A percentile compares a stretch with the other conserved stretches of the same genome.
Evolutionary conservation across 225 moss, liverwort and hornwort species (phyloP).

Genomic region (Sphagnum tenellum): DNA sequence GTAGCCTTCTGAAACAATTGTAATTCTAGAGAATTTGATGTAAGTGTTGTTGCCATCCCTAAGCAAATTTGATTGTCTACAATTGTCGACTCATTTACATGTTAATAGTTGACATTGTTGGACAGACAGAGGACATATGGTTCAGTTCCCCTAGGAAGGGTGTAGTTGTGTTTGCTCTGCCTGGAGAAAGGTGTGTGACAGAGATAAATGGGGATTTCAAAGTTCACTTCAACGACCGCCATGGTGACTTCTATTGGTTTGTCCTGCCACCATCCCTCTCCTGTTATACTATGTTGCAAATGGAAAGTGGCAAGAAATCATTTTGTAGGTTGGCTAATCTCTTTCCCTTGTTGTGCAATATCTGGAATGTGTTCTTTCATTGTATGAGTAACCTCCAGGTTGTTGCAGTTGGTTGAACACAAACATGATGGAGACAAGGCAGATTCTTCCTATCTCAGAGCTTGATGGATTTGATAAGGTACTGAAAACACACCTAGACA

Average conservation of each 20-base stretch:
- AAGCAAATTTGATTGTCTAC: neutral
- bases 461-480: conserved; percentile 99
- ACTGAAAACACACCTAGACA: neutral
- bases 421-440: conserved; percentile 95
- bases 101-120: conserved; percentile 5
- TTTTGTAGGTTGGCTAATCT: too few species aligned
- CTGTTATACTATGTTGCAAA: neutral
- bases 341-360: too few species aligned
- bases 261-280: neutral
- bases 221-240: conserved; percentile 85
- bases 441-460: conserved; percentile 69
- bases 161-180: conserved; percentile 94
- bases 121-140: conserved; percentile 96
- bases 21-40: too few species aligned
- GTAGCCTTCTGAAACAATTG: too few species aligned
- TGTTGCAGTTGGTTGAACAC: conserved; percentile 94
- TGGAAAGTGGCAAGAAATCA: too few species aligned
- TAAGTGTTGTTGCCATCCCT: too few species aligned
- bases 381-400: neutral
- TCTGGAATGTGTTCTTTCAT: neutral
- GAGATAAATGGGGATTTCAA: conserved; percentile 91
- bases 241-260: conserved; percentile 98
- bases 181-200: conserved; percentile 94
- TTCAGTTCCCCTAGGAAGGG: conserved; percentile 96
- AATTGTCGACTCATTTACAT: neutral